A percentile compares a stretch with the other conserved stretches of the same genome.
Evolutionary conservation across 352 stramenopile genomes (phyloP).

Genomic region (Blastocystis sp.): DNA sequence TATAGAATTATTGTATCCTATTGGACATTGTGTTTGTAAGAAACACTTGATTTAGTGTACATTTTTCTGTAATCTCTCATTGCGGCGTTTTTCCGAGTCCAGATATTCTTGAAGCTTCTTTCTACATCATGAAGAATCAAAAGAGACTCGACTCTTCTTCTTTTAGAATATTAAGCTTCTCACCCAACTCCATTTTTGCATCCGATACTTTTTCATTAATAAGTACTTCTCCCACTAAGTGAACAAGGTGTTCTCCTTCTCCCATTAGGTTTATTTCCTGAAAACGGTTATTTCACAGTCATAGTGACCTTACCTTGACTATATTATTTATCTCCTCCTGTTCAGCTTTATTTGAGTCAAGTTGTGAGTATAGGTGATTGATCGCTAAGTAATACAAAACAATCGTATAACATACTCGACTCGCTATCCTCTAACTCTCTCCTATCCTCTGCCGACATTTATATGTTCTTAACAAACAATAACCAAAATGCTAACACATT

Average conservation of each 20-base stretch:
- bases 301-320: not conserved
- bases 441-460: not conserved
- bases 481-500: not conserved
- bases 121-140: not conserved
- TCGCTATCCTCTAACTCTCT: slow-evolving; percentile 44
- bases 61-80: not conserved
- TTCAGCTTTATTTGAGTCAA: not conserved
- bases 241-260: not conserved
- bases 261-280: slow-evolving; percentile 20
- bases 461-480: not conserved
- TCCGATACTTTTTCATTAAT: not conserved
- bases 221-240: not conserved
- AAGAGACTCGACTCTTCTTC: not conserved
- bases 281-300: not conserved
- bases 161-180: not conserved
- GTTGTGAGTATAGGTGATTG: not conserved
- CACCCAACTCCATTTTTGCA: not conserved
- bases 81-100: not conserved
- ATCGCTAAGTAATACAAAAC: not conserved
- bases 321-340: slow-evolving; percentile 39
- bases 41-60: not conserved
- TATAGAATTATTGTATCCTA: not conserved
- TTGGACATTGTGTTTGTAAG: not conserved
- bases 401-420: not conserved
- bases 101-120: not conserved